Evolutionary conservation across 805 yeast genomes (phyloP).

Genomic region (Candida ponderosae): DNA sequence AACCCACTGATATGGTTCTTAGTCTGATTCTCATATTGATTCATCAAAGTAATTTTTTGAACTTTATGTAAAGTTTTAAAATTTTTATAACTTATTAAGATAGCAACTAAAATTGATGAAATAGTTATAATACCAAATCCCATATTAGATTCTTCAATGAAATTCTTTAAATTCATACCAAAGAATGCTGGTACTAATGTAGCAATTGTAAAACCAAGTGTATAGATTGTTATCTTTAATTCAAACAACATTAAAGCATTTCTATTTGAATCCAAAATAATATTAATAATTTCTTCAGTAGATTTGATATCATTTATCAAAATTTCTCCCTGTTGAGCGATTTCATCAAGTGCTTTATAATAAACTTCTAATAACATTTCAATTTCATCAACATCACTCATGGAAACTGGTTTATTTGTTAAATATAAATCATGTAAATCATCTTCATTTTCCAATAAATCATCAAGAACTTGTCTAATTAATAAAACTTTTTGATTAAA

Average conservation of each 20-base stretch:
- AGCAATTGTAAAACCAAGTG: slow-evolving; percentile 80
- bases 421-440: slow-evolving; percentile 76
- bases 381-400: slow-evolving; percentile 54
- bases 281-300: slow-evolving; percentile 89
- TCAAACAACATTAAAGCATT: slow-evolving; percentile 85
- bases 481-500: slow-evolving; percentile 71
- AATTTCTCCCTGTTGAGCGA: slow-evolving; percentile 85
- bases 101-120: slow-evolving; percentile 45
- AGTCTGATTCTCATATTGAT: slow-evolving; percentile 22
- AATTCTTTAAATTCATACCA: slow-evolving; percentile 80
- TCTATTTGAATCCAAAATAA: slow-evolving; percentile 85
- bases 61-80: slow-evolving; percentile 52
- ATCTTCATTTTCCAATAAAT: slow-evolving; percentile 78
- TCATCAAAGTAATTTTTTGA: slow-evolving; percentile 59
- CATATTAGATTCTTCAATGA: slow-evolving; percentile 55
- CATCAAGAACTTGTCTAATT: slow-evolving; percentile 77
- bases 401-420: slow-evolving; percentile 27
- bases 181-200: slow-evolving; percentile 81
- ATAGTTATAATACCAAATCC: slow-evolving; percentile 58
- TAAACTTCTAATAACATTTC: slow-evolving; percentile 87
- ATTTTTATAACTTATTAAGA: slow-evolving; percentile 45
- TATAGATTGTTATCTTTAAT: slow-evolving; percentile 72
- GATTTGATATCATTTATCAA: slow-evolving; percentile 76
- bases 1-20: slow-evolving; percentile 10
- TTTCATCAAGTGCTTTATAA: slow-evolving; percentile 87